Base-by-base conservation (phyloP, 345 rosid genomes). In the Raphanus raphanistrum region DNA sequence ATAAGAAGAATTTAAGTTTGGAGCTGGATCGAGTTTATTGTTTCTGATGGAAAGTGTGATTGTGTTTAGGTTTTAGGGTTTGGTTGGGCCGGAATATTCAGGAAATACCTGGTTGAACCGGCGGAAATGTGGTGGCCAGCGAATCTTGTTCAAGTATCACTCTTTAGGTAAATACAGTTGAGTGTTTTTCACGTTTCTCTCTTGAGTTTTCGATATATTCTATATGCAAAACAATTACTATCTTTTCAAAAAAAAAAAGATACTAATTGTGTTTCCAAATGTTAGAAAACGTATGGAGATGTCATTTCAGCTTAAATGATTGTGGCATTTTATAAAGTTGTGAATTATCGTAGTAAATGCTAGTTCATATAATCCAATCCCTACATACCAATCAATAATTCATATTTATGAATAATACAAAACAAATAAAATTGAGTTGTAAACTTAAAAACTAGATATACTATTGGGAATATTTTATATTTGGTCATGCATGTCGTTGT, bases 111-210 rank as follows among this genome's bases (percentile, higher is more conserved):
- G 3, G 98, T 95, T 66, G 99, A 95, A 83, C 99, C 99, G 21
- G 93, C 97, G 54, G 94, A 92, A 2, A 95, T 95, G 99, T 95
- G 99, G 99, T 95, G 99, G 99, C 99, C 99, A 17, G 92, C 96
- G 31, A 95, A 95, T 83, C 97, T 95, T 55, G 99, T 92, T 68
- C 99, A 95, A 73, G 99, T 95, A 63, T 95, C 99, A 25, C 82
- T 95, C 13, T 95, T 95, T 84, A 87, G 98, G 97, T 92, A 90
- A 57, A 35, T 61, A 29, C 10, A 58, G 2, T 29, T 6, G 8
- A 26, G 35, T 59, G 25, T 71, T 68, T 17, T 17, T 43, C 76
- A 72, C 55, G 59, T 72, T 60, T 59, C 15, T 3, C 6, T 52
- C 3, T 41, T 45, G 6, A 28, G 8, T 4, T 65, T 32, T 45